Base-by-base conservation (phyloP, 352 stramenopile genomes). In the Elongisporangium anandrum region DNA sequence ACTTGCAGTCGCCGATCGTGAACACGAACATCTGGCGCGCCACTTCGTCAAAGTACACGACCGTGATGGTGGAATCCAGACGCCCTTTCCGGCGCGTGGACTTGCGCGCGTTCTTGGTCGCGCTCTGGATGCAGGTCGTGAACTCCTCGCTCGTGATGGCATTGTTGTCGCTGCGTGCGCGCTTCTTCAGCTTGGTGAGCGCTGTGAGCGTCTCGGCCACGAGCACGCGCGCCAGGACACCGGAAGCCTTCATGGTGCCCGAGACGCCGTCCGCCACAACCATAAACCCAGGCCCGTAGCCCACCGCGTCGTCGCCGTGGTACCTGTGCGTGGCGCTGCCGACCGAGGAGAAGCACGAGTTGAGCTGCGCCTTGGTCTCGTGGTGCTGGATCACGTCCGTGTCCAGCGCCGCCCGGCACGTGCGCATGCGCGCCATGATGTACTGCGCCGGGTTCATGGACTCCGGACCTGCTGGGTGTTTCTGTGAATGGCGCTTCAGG, bases 1-100 rank as follows among this genome's bases (percentile, higher is more conserved):
- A 93, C 66, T 95, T 95, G 75, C 86, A 95, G 61, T 95, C 86
- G 45, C 86, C 86, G 57, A 95, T 88, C 39, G 85, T 90, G 65
- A 87, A 94, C 38, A 92, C 86, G 58, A 87, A 88, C 80, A 95
- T 90, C 57, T 82, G 73, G 22, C 71, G 69, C 51, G 72, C 72
- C n/a, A 65, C 57, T 22, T 92, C 79, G 58, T 93, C 82, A 52
- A 94, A 89, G 65, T 78, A 94, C 29, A 92, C 86, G 56, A 83
- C 83, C 26, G 86, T 84, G 47, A 95, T 75, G 22, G 86, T 92
- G 63, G 86, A 94, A 60, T 95, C 86, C 10, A 95, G 75, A 10
- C 86, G 74, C 1, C 86, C 86, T 54, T 94, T 94, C 61, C 81
- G 84, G 54, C 84, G 85, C 21, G 79, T 88, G 16, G 77, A 57